Evolutionary conservation across 2,329 filamentous ascomycete genomes (phyloP), one percentile per base, ranked within the genome.

Genomic region (Pyrenochaeta sp.): DNA sequence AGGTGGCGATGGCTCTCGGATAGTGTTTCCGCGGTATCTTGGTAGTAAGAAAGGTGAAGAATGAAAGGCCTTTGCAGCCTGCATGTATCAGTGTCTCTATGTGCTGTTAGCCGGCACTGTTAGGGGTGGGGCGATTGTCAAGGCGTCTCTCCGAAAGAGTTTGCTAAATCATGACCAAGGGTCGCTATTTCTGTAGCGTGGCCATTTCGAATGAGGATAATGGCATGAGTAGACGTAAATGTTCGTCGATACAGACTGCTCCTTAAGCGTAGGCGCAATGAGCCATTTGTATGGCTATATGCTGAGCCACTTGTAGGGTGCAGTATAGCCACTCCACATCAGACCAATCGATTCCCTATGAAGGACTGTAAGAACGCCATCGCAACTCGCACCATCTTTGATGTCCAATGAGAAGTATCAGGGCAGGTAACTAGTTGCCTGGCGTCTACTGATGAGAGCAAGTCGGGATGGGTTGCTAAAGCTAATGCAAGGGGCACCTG

Each of bases 401-500:
- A 19, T 25, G 15, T 46, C 52, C 44, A 52, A 49, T 40, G 5
- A 52, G 22, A 42, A 22, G 13, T 30, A 32, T 28, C 27, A 46
- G n/a, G 37, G 40, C 4, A 45, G 36, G 1, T 8, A 28, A 39
- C n/a, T n/a, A 15, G 10, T 24, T 19, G 22, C 19, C n/a, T 9
- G 15, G 45, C 28, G 27, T 22, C 15, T 15, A 22, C 7, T 46
- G 2, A 13, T 19, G 3, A 28, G 5, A 13, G 28, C 27, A 47
- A 47, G 28, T 19, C n/a, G 45, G 19, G 45, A 13, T 44, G 25
- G 19, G 7, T 47, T 47, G 15, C 28, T 47, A 5, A 32, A 49
- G 47, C 50, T 54, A 50, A 39, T 44, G 32, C 54, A 61, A 37
- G 54, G 47, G 47, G 22, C 24, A 19, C 25, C 46, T 30, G 39